These are phyloP conservation scores for Neospora caninum DNA, from an alignment of 169 alveolate genomes.

Conservation along the genomic window DNA sequence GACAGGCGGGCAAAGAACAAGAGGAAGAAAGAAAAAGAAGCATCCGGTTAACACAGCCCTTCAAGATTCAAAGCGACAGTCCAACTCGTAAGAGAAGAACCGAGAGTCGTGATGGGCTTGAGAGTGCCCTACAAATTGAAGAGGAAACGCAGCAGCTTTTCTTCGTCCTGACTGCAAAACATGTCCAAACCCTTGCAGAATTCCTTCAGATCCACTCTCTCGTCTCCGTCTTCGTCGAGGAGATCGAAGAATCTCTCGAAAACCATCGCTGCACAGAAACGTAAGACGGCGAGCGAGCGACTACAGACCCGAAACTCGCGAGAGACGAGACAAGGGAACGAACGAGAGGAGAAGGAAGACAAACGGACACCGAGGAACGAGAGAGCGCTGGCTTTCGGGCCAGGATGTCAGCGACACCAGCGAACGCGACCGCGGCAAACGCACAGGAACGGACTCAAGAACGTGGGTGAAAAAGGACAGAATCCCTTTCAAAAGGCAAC, in stretches of 20 bases:
- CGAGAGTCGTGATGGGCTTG: background rate
- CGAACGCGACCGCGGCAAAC: too few species aligned
- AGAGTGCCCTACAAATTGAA: slow-evolving; percentile 39
- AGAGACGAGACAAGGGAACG: background rate
- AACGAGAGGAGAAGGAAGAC: background rate
- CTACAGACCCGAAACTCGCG: background rate
- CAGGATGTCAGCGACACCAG: too few species aligned
- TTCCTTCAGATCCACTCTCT: slow-evolving; percentile 32
- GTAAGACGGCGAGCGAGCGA: too few species aligned
- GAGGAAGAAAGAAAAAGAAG: background rate
- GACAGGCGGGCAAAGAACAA: background rate
- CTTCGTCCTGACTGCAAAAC: slow-evolving; percentile 16
- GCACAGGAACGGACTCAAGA: too few species aligned
- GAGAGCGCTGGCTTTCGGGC: too few species aligned
- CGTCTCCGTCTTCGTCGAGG: slow-evolving; percentile 44
- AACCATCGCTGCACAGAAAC: background rate
- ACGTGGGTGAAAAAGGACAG: too few species aligned
- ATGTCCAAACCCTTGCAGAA: slow-evolving; percentile 34
- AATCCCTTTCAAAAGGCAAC: too few species aligned
- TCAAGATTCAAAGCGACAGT: background rate
- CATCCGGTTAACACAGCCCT: background rate
- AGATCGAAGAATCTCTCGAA: slow-evolving; percentile 46
- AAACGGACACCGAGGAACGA: too few species aligned
- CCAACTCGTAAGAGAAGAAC: background rate
- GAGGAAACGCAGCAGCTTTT: slow-evolving; percentile 35